Base-by-base conservation (phyloP, 1,284 basidiomycete genomes). In the Ceratorhiza oryzae-sativae region DNA sequence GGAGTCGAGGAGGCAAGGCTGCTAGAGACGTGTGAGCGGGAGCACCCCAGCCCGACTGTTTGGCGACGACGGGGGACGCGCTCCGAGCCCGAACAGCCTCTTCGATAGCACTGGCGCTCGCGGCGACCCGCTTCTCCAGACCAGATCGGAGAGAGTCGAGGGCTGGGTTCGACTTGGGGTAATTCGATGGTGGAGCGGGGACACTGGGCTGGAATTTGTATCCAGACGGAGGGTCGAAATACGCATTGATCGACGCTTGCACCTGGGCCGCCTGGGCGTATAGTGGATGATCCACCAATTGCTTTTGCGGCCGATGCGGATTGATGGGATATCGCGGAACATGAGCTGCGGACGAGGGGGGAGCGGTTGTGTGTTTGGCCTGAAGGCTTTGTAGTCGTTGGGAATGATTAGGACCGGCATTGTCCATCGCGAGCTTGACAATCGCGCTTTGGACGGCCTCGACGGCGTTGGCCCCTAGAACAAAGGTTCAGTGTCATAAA, bases 81-180 rank as follows among this genome's bases (percentile, higher is more conserved):
- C 41, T 68, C 8, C 65, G 65, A 23, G 65, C 65, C 34, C 65
- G 49, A 8, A 68, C 65, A 13, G 65, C 65, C 41, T 68, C 65
- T 56, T 68, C 65, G 10, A 68, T 27, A 18, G 65, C 65, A 30
- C 39, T 68, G 25, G 53, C 65, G 20, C 65, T 68, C 1, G 65
- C 65, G 32, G 53, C 65, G 27, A 51, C 39, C 8, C 65, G 36
- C 20, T 55, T 18, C 53, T 68, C 65, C 15, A 68, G 53, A 32
- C 65, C 65, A 42, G 65, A 68, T 41, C 65, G 55, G 15, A 68
- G 65, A 23, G 65, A 42, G 23, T 68, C 65, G 27, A 68, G 65
- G 2, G 65, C 25, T n/a, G 36, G 65, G n/a, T 68, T 68, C 34
- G 65, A 23, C 10, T 34, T 48, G 1, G 65, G 51, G 20, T 56